phyloP scores from a whole-genome alignment of 257 asterid genomes.

The Solanum tacnaense region DNA sequence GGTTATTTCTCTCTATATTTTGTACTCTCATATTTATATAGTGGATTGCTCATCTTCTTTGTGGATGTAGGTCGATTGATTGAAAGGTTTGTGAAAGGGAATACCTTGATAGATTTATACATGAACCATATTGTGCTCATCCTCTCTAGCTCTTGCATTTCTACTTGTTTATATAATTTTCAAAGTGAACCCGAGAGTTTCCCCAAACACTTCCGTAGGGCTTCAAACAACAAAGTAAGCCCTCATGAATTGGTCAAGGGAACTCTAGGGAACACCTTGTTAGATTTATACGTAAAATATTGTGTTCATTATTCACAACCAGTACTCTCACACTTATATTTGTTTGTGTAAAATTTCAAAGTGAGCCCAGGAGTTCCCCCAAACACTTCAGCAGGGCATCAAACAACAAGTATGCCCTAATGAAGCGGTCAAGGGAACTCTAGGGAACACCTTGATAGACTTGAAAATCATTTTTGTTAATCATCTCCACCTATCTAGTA shows the following conservation, averaged over 20 bases:
- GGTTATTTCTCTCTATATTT: no score
- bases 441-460: slow-evolving; percentile 1
- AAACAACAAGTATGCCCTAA: not conserved
- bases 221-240: not conserved
- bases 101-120: no score
- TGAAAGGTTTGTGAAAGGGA: no score
- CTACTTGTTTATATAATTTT: no score
- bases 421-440: not conserved
- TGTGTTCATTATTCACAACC: not conserved
- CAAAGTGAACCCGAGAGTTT: not conserved
- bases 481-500: not conserved
- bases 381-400: not conserved
- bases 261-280: not conserved
- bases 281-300: no score
- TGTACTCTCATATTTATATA: no score
- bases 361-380: not conserved
- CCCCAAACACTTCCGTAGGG: not conserved
- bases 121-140: no score
- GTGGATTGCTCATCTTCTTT: no score
- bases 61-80: no score
- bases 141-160: not conserved
- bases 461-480: not conserved
- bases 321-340: not conserved
- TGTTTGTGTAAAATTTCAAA: no score
- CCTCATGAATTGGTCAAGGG: not conserved